Evolutionary conservation across 768 basidiomycete genomes (phyloP).

Genomic region (Cystobasidium onofrii): DNA sequence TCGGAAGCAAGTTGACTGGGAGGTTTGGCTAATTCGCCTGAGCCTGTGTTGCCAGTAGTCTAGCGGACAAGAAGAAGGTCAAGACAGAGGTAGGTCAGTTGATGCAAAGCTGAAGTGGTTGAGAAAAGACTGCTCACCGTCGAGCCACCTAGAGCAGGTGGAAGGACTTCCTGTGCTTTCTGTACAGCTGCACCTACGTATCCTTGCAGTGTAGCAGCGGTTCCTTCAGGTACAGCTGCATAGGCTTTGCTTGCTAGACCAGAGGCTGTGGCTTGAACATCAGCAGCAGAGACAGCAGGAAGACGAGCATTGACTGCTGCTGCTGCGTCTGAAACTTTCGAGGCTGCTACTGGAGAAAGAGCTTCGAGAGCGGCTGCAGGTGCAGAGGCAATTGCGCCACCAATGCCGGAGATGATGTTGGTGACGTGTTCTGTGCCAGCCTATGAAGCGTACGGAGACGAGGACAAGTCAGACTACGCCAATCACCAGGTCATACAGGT

Average conservation of each 20-base stretch:
- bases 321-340: constrained; percentile 16
- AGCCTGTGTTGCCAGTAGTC: constrained; percentile 24
- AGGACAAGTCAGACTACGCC: neutral
- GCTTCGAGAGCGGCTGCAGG: constrained; percentile 28
- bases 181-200: constrained; percentile 14
- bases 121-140: neutral
- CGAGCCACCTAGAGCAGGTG: constrained; percentile 23
- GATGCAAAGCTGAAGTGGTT: too few relatives aligned
- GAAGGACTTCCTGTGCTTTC: constrained; percentile 22
- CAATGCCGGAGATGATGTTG: constrained; percentile 24
- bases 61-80: neutral
- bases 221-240: constrained; percentile 22
- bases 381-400: constrained; percentile 30
- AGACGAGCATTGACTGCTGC: constrained; percentile 14
- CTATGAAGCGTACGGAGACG: too few relatives aligned
- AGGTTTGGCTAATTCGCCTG: constrained; percentile 21
- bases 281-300: constrained; percentile 1
- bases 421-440: constrained; percentile 29
- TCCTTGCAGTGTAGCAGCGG: constrained; percentile 4
- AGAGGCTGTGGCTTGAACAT: neutral
- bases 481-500: neutral
- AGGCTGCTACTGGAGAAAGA: constrained; percentile 16
- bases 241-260: constrained; percentile 2
- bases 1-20: constrained; percentile 25
- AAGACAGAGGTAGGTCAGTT: too few relatives aligned